phyloP scores from a whole-genome alignment of 768 basidiomycete species.

The Rhizopogon sp. region DNA sequence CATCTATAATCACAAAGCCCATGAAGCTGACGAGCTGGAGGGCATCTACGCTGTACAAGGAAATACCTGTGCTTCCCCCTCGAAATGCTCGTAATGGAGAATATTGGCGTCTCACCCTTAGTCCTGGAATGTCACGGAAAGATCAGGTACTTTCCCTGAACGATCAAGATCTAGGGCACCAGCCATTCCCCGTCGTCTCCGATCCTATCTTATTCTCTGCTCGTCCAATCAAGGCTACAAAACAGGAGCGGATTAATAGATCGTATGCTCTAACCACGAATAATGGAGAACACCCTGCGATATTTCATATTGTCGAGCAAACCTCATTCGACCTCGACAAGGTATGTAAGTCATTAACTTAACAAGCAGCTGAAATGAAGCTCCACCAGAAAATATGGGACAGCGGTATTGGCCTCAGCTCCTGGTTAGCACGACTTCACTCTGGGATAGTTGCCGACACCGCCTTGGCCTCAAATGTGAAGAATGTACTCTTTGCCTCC shows the following conservation, averaged over 20 bases:
- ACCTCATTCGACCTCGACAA: constrained; percentile 93
- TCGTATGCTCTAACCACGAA: constrained; percentile 37
- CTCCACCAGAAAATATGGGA: constrained; percentile 89
- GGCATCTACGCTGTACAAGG: constrained; percentile 65
- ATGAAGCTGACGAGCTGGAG: constrained; percentile 75
- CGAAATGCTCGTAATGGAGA: constrained; percentile 45
- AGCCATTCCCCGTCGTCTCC: constrained; percentile 60
- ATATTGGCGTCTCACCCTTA: constrained; percentile 62
- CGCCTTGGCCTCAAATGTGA: constrained; percentile 16
- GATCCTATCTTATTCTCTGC: constrained; percentile 53
- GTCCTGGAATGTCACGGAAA: constrained; percentile 25
- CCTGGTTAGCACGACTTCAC: constrained; percentile 58
- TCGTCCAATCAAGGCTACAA: constrained; percentile 29
- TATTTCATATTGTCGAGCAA: constrained; percentile 63
- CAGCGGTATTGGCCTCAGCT: constrained; percentile 80
- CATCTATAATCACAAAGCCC: constrained; percentile 34
- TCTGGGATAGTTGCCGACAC: background rate
- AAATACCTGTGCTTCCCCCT: constrained; percentile 65
- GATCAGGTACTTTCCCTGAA: constrained; percentile 38
- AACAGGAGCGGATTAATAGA: constrained; percentile 68
- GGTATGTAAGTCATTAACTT: constrained; percentile 36
- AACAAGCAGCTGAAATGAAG: background rate
- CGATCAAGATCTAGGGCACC: constrained; percentile 34
- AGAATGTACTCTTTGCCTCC: constrained; percentile 35
- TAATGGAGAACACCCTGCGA: constrained; percentile 14